Base-by-base conservation (phyloP, 495 filamentous ascomycete genomes). In the Daldinia grandis region DNA sequence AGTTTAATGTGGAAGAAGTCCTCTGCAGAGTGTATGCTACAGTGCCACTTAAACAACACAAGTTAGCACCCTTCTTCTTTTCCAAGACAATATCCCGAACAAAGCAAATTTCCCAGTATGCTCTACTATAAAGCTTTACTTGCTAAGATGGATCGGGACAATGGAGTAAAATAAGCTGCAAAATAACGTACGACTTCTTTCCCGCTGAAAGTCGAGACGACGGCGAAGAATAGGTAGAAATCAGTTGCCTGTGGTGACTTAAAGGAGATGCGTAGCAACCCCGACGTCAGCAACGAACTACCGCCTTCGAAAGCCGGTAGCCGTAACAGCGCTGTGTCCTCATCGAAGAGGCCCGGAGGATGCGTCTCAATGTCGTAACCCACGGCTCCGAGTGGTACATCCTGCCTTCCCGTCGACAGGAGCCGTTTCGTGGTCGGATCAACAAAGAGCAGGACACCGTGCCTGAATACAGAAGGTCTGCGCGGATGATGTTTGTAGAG, bases 201-300 rank as follows among this genome's bases (percentile, higher is more conserved):
- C 0, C 53, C 54, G 30, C 54, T 5, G 0, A 64, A 21, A 9
- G 66, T 64, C 35, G n/a, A 21, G 6, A 64, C 47, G 19, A 66
- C 62, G 4, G 62, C 62, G 49, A 71, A 62, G 40, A 71, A 58
- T 3, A 71, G 35, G 42, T 71, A 66, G 14, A 66, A 9, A 17
- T 64, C 60, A 4, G 35, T 53, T n/a, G 42, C 62, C 19, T 71
- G 62, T 3, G 68, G 68, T 8, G 61, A 64, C 50, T 65, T 71
- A 49, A 66, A 71, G 15, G 56, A 27, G 1, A 71, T 66, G 3
- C 62, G 68, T 30, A 71, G 9, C 14, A 71, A 6, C 5, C 33
- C 57, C 4, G 68, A 65, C 0, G 62, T 61, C 19, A 71, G 24
- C 5, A 70, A 28, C 4, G 56, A 27, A 30, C 56, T 64, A 4